Evolutionary conservation across 805 yeast genomes (phyloP), one percentile per base, ranked within the genome.

Genomic region (Teunomyces kruisii): DNA sequence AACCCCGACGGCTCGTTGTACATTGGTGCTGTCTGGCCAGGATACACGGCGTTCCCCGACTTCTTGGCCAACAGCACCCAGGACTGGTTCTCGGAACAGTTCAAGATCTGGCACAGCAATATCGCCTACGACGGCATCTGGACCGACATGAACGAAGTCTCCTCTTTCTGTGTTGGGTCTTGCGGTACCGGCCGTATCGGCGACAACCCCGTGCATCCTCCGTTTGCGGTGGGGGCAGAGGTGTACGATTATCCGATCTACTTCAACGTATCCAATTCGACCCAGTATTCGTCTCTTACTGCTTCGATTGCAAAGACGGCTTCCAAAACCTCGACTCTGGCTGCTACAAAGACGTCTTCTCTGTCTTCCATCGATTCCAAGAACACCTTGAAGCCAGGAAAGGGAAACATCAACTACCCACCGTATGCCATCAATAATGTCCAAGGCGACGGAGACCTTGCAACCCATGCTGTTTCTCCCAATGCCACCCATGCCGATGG

Each of bases 21-120:
- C 39, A 55, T 61, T 37, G 66, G 66, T 28, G 61, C 59, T 9
- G 66, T 61, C 10, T 61, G 66, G 65, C 66, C 64, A 9, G 65
- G 66, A 1, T 58, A 49, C 47, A 61, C 65, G 31, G 66, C 49
- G 4, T 61, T 53, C 54, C 66, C 66, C 10, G 66, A 61, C 40
- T 61, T 57, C 41, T 45, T 59, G 10, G 61, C 58, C 8, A 42
- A 56, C 15, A 43, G 45, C 13, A 50, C 61, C 14, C 54, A 53
- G 36, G 44, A 45, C n/a, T 56, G 44, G 39, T 64, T 66, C 63
- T 50, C 51, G 4, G 39, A 57, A 16, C 47, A 42, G 10, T 50
- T 61, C 40, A 47, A 51, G 41, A 45, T 53, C 9, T 59, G 58
- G 57, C 48, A 57, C 43, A 42, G 50, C 22, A 37, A 48, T 16